These are phyloP conservation scores for Cicer yamashitae DNA, from an alignment of 306 rosid species.

Conservation along the genomic window DNA sequence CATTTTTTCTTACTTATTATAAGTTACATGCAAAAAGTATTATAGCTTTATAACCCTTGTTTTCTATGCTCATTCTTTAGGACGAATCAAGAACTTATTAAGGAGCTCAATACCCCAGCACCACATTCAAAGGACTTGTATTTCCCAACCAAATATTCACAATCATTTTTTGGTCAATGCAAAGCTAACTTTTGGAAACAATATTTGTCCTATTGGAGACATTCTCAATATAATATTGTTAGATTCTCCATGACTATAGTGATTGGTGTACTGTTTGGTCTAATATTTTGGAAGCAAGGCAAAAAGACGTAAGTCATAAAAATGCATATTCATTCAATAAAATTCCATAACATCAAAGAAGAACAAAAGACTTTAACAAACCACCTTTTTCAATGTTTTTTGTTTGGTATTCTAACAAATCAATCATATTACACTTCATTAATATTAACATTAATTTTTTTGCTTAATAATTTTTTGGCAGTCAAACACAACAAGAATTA, in stretches of 20 bases:
- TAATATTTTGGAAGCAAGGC: constrained; percentile 67
- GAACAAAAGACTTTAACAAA: too few species aligned
- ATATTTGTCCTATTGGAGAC: constrained; percentile 75
- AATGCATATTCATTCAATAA: neutral
- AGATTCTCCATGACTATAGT: constrained; percentile 55
- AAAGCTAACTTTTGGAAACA: constrained; percentile 61
- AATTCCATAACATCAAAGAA: neutral
- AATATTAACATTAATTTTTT: neutral
- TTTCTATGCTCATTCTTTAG: constrained; percentile 43
- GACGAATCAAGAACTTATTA: constrained; percentile 61
- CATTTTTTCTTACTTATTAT: neutral
- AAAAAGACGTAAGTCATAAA: constrained; percentile 46
- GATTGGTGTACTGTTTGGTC: constrained; percentile 60
- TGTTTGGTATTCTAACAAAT: too few species aligned
- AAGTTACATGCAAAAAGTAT: neutral
- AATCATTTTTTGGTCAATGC: constrained; percentile 60
- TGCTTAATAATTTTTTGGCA: constrained; percentile 2
- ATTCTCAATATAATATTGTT: constrained; percentile 58
- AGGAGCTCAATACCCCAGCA: constrained; percentile 56
- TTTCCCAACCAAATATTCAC: constrained; percentile 72
- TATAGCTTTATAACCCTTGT: constrained; percentile 9
- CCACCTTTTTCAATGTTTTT: too few species aligned
- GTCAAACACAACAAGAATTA: constrained; percentile 51
- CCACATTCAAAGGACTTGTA: constrained; percentile 60
- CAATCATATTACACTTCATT: neutral